Evolutionary conservation across 2,329 filamentous ascomycete genomes (phyloP).

Genomic region (Aspergillus latus): DNA sequence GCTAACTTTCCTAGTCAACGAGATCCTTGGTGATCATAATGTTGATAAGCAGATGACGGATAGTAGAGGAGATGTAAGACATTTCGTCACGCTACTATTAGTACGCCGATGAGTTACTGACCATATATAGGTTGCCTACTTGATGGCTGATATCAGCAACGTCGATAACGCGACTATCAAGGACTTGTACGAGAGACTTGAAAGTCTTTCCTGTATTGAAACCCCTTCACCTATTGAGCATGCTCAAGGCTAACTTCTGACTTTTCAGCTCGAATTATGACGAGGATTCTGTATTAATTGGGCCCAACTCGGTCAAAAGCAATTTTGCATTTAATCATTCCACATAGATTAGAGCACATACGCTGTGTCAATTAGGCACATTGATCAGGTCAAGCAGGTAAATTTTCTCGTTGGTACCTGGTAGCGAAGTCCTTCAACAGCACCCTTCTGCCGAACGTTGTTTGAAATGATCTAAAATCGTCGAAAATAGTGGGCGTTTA

Average conservation of each 20-base stretch:
- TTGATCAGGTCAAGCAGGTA: not conserved
- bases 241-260: slow-evolving; percentile 12
- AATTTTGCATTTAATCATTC: not conserved
- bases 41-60: slow-evolving; percentile 99
- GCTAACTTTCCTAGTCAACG: slow-evolving; percentile 66
- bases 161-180: slow-evolving; percentile 80
- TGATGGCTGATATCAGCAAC: slow-evolving; percentile 96
- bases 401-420: too few relatives aligned
- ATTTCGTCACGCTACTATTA: not conserved
- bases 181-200: slow-evolving; percentile 78
- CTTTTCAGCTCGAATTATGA: slow-evolving; percentile 46
- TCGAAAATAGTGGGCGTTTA: not conserved
- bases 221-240: slow-evolving; percentile 17
- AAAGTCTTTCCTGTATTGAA: slow-evolving; percentile 72
- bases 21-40: slow-evolving; percentile 91
- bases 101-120: slow-evolving; percentile 12
- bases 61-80: slow-evolving; percentile 77
- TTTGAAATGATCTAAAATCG: not conserved
- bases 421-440: slow-evolving; percentile 20
- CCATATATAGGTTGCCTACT: slow-evolving; percentile 68
- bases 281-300: slow-evolving; percentile 45
- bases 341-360: slow-evolving; percentile 9
- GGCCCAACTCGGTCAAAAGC: not conserved
- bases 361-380: too few relatives aligned
- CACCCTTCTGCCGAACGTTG: slow-evolving; percentile 12